These are phyloP conservation scores for Amanita jacksonii DNA, from an alignment of 768 basidiomycete species.

Conservation along the genomic window DNA sequence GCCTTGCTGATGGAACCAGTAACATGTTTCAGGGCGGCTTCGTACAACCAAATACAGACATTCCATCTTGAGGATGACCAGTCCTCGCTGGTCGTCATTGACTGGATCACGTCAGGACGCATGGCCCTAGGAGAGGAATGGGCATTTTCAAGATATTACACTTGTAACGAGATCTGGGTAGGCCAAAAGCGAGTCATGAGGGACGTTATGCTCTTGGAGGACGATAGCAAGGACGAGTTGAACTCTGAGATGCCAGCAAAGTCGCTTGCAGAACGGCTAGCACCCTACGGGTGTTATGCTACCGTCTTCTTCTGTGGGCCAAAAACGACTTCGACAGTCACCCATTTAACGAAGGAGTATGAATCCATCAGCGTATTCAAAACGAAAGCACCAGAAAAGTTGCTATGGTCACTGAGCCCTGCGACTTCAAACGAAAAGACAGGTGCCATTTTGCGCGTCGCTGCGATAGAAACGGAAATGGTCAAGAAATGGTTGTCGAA, in stretches of 20 bases:
- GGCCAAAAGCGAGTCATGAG: constrained; percentile 57
- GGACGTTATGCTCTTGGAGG: constrained; percentile 72
- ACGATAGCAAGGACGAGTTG: constrained; percentile 15
- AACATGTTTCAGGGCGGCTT: constrained; percentile 80
- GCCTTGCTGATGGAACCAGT: constrained; percentile 89
- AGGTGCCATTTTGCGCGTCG: constrained; percentile 60
- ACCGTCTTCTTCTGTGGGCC: constrained; percentile 78
- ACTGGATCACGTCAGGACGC: constrained; percentile 90
- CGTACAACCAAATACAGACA: constrained; percentile 76
- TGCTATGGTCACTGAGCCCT: constrained; percentile 78
- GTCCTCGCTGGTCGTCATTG: constrained; percentile 67
- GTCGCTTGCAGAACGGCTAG: constrained; percentile 48
- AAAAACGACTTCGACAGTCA: constrained; percentile 35
- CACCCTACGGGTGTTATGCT: constrained; percentile 86
- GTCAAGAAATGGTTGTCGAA: constrained; percentile 63
- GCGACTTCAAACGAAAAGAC: constrained; percentile 29
- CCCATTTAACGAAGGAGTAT: constrained; percentile 39
- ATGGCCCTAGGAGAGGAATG: constrained; percentile 80
- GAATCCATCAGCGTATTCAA: constrained; percentile 54
- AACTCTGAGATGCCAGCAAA: constrained; percentile 26
- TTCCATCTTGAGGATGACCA: constrained; percentile 49
- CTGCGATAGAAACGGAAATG: constrained; percentile 66
- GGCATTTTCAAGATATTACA: constrained; percentile 79
- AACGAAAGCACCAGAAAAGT: constrained; percentile 42
- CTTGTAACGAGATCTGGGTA: constrained; percentile 73